A percentile compares a stretch with the other conserved stretches of the same genome.
Conservation (phyloP, 495 filamentous ascomycete species). For the Friedmanniomyces endolithicus region DNA sequence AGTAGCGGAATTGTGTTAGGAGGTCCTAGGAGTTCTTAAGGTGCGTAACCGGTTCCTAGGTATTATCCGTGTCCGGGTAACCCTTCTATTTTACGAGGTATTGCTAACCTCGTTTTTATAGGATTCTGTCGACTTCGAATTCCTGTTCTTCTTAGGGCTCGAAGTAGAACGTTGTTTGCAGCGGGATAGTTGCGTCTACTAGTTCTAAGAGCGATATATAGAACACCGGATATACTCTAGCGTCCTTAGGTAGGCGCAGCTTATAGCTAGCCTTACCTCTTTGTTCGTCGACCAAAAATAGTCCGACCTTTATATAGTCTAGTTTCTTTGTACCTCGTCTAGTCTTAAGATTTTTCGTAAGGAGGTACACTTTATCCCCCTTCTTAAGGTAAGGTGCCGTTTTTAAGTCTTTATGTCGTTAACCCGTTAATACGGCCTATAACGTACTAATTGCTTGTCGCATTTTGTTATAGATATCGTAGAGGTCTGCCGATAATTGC, state of each 20-base stretch:
- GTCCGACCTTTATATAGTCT: slow-evolving; percentile 24
- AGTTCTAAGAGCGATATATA: slow-evolving; percentile 6
- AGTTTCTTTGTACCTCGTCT: slow-evolving; percentile 28
- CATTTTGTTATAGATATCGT: background rate
- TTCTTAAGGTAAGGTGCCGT: slow-evolving; percentile 18
- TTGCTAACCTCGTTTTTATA: background rate
- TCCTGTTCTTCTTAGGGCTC: background rate
- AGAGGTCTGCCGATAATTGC: slow-evolving; percentile 2
- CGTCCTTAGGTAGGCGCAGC: slow-evolving; percentile 1
- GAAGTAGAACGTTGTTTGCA: slow-evolving; percentile 1
- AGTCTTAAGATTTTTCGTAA: slow-evolving; percentile 26
- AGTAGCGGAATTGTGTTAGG: background rate
- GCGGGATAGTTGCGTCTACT: background rate
- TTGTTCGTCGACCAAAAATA: slow-evolving; percentile 9
- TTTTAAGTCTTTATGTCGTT: slow-evolving; percentile 14
- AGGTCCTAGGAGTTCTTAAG: background rate
- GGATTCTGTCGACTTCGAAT: background rate
- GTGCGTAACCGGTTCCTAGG: background rate
- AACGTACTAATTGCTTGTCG: slow-evolving; percentile 15
- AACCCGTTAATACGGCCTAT: slow-evolving; percentile 15
- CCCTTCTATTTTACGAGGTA: slow-evolving; percentile 1
- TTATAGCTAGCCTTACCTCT: background rate
- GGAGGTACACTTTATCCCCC: slow-evolving; percentile 28
- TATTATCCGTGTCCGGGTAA: background rate
- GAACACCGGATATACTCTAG: slow-evolving; percentile 3